Evolutionary conservation across 2,329 filamentous ascomycete genomes (phyloP), one percentile per base, ranked within the genome.

Genomic region (Stemphylium vesicarium): DNA sequence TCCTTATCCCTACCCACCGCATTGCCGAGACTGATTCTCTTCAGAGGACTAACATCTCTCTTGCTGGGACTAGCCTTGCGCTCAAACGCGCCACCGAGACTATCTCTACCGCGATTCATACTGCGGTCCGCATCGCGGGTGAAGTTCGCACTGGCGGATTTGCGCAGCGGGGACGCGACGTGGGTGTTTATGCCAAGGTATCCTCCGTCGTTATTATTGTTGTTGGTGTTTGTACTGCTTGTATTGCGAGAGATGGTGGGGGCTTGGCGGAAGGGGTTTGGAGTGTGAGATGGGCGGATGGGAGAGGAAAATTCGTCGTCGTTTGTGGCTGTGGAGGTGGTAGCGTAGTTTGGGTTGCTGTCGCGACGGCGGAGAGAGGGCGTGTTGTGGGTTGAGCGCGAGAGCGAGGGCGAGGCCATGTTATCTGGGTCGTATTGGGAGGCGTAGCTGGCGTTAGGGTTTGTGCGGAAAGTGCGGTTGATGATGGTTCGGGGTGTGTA

Each of bases 131-230:
- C 69, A 16, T 75, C 70, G 20, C 75, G 59, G 8, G 78, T 56
- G 50, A 76, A 75, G 52, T 81, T 90, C 75, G 75, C 85, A 75
- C 79, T 91, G 65, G 80, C 86, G 2, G 90, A 83, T 73, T 96
- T 96, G 66, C 92, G 89, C 11, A 98, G 75, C 0, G 94, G 94
- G 10, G 91, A 96, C 36, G 88, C 89, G 5, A 87, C 87, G 72
- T 96, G 91, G 5, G 84, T 88, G 73, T 88, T 92, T 1, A 96
- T 83, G 12, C 93, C 92, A 44, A 96, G 79, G 70, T 84, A 94
- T 2, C 93, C 92, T 13, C 92, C 92, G 70, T 88, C 86, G 7
- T 11, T 42, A 31, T 20, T 20, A 4, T 20, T 42, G 38, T 20
- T 33, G 32, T 22, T n/a, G 9, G 32, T 20, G 33, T 40, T 47